Conservation (phyloP, 2,329 filamentous ascomycete genomes). For the Coniella lustricola region DNA sequence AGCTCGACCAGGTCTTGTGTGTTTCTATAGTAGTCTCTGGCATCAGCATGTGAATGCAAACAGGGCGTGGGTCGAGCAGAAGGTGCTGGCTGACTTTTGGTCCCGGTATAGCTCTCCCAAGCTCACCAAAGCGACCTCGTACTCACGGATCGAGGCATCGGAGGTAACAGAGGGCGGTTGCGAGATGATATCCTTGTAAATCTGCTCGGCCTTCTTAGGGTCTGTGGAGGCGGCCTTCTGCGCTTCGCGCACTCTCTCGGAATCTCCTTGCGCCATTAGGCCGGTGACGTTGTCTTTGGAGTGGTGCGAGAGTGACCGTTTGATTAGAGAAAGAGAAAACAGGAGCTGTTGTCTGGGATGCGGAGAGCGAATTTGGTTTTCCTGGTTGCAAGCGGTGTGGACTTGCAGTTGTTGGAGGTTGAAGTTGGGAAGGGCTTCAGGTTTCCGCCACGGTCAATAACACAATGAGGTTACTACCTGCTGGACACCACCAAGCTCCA, state of each 20-base stretch:
- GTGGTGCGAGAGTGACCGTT: not conserved
- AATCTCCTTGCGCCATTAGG: conserved; percentile 51
- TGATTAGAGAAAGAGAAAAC: not conserved
- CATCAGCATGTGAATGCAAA: conserved; percentile 8
- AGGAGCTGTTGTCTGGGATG: not conserved
- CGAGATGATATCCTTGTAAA: conserved; percentile 85
- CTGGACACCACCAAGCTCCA: conserved; percentile 7
- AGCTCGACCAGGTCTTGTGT: conserved; percentile 80
- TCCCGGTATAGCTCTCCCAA: conserved; percentile 91
- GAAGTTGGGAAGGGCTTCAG: conserved; percentile 10
- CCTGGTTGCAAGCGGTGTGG: not conserved
- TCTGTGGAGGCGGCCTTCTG: conserved; percentile 75
- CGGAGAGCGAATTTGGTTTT: not conserved
- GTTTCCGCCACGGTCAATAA: not conserved
- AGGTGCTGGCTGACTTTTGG: conserved; percentile 58
- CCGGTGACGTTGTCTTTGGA: conserved; percentile 1
- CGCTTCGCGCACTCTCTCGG: conserved; percentile 74
- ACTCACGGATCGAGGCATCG: conserved; percentile 83
- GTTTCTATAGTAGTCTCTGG: conserved; percentile 44
- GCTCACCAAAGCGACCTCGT: conserved; percentile 80
- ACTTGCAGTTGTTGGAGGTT: not conserved
- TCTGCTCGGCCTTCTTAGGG: conserved; percentile 73
- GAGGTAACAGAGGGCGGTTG: conserved; percentile 74
- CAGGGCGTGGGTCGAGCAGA: not conserved
- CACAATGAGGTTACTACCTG: conserved; percentile 3